These are phyloP conservation scores for Cryphonectria naterciae DNA, from an alignment of 2,329 filamentous ascomycete genomes.

Conservation along the genomic window DNA sequence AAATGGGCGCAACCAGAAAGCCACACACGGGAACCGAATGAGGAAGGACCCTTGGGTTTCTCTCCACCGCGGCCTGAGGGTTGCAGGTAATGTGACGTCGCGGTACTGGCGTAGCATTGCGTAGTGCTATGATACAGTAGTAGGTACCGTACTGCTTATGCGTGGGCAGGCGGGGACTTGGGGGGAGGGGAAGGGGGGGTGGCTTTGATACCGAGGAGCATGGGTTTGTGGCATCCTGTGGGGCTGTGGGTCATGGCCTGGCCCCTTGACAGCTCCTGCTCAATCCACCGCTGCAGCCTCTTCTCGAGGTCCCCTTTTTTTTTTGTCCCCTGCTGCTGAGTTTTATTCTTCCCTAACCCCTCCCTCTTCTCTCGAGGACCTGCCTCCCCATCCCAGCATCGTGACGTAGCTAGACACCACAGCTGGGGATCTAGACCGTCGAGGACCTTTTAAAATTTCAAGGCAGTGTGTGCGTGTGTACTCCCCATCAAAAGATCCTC, in stretches of 20 bases:
- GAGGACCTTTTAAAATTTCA: neutral
- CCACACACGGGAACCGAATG: neutral
- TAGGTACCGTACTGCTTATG: neutral
- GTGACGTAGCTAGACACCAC: slow-evolving; percentile 2
- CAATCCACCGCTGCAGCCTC: slow-evolving; percentile 13
- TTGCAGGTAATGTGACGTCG: slow-evolving; percentile 5
- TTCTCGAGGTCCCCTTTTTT: neutral
- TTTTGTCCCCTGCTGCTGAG: neutral
- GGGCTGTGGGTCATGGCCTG: neutral
- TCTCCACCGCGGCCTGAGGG: neutral
- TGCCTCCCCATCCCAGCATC: neutral
- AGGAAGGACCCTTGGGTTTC: slow-evolving; percentile 15
- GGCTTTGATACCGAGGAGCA: neutral
- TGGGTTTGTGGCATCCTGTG: neutral
- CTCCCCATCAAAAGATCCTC: neutral
- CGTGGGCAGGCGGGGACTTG: neutral
- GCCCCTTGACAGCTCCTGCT: slow-evolving; percentile 2
- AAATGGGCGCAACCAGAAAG: neutral
- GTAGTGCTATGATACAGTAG: neutral
- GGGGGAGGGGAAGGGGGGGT: too few relatives aligned
- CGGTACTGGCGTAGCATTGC: neutral
- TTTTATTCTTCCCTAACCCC: neutral
- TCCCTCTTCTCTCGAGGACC: neutral
- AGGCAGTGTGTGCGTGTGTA: neutral
- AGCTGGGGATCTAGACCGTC: neutral